Base-by-base conservation (phyloP, 2,329 filamentous ascomycete genomes). In the Aspergillus aculeatinus region DNA sequence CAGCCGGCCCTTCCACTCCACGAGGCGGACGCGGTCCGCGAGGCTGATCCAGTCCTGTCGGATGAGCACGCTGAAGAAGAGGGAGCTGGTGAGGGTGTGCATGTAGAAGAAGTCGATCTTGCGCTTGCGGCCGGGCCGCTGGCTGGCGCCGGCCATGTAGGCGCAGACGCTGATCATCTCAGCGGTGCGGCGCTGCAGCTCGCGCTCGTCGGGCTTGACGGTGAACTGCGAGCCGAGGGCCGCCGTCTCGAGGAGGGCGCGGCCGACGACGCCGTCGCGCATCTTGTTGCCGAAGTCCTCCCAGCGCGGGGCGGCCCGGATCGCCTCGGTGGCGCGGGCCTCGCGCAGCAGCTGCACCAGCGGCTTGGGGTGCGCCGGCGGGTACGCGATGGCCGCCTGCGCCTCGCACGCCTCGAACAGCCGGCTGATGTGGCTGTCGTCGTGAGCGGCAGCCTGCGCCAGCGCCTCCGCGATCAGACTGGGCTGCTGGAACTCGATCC, bases 391-490 rank as follows among this genome's bases (percentile, higher is more conserved):
- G 12, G 47, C 25, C 5, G 51, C 58, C 21, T 31, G 19, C 31
- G 49, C 25, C 16, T 47, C 52, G 5, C 35, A 31, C 21, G 25
- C 10, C 16, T 23, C 35, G 31, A 56, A 60, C 14, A 51, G 51
- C 16, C 52, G 50, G 27, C 49, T 48, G 12, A 51, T 59, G n/a
- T 49, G 42, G 23, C 53, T 54, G 14, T 49, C 51, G 23, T 80
- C 74, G 69, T 94, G 90, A 3, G 89, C 84, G 10, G 87, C 85
- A 1, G 89, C 82, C 77, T 93, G 88, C 1, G 91, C 90, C 7
- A 96, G 82, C 1, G 81, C 91, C 76, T 92, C 85, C 7, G 90
- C 89, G 21, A 96, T 82, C 61, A 95, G 85, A 33, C 87, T 87
- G 1, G 90, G 89, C 71, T 93, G 90, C 5, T 81, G 68, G 79